A percentile compares a stretch with the other conserved stretches of the same genome.
Conservation (phyloP, 345 rosid species). For the Citrus unshiu region DNA sequence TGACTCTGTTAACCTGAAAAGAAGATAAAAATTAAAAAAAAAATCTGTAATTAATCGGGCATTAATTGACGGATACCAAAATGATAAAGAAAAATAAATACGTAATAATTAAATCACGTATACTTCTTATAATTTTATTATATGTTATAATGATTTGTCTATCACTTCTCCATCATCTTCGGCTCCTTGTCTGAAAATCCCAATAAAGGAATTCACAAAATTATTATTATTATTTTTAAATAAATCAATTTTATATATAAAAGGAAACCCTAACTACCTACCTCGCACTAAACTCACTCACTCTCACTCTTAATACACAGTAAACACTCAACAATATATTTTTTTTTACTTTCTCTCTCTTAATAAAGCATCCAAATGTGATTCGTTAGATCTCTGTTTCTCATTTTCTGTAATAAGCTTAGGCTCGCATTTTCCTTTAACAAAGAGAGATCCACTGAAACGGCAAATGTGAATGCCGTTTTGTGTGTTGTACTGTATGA, state of each 20-base stretch:
- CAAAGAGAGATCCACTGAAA: neutral
- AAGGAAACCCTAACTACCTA: slow-evolving; percentile 24
- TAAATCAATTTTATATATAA: no score
- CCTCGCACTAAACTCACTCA: slow-evolving; percentile 13
- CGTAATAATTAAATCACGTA: slow-evolving; percentile 1
- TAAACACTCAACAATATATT: neutral
- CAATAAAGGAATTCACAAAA: neutral
- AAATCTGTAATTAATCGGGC: neutral
- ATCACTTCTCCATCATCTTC: slow-evolving; percentile 3
- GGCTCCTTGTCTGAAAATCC: neutral
- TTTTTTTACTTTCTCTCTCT: slow-evolving; percentile 13
- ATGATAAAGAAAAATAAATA: neutral
- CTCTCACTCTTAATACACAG: neutral
- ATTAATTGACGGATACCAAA: neutral
- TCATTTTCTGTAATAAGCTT: no score
- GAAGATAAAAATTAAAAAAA: no score
- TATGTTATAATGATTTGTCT: neutral
- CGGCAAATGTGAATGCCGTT: neutral
- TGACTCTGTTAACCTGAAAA: neutral
- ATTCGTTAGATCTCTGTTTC: neutral
- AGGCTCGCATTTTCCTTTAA: neutral
- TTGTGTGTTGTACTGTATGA: neutral
- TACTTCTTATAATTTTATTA: no score
- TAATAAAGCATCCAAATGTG: neutral
- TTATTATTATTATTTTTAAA: no score